Base-by-base conservation (phyloP, 371 early-diverging fungal genomes). In the Ordospora pajunii region DNA sequence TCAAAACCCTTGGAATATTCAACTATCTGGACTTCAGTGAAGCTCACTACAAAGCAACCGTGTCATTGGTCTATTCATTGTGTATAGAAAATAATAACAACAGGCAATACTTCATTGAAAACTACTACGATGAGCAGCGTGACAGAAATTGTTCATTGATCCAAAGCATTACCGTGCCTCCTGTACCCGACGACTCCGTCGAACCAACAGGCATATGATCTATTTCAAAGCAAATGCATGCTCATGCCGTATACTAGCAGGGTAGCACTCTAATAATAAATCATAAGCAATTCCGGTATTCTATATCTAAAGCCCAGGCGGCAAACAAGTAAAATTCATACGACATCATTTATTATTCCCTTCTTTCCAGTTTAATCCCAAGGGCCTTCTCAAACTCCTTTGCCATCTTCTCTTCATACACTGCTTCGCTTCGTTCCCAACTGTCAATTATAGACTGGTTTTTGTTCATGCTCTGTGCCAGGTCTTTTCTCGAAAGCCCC, bases 391-490 rank as follows among this genome's bases (percentile, higher is more conserved):
- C 78, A 54, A 81, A 42, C 40, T 64, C 43, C 1, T 58, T 46
- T 21, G 79, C 63, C 22, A 81, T 19, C 40, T 67, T 63, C 23
- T 78, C 72, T 40, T 78, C 77, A 58, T 53, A 81, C 10, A 72
- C 52, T 19, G 74, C 78, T 14, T 54, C 74, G 10, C 79, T 76
- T 49, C 77, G 76, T 49, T 81, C 82, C 63, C 78, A 71, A 6
- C 64, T 72, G 7, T 63, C 32, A 62, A 81, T 45, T 22, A 73
- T 23, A 11, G 48, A 64, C 32, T 48, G 45, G 17, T 67, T 72
- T 42, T 73, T 76, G 48, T 70, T 75, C 48, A 81, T 68, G 17
- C 76, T 78, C 32, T 69, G 67, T 11, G 82, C 82, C 14, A 81
- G 46, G 11, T 81, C 70, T 42, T 80, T 80, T 40, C 73, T 72